Base-by-base conservation (phyloP, 805 yeast species). In the Yamadazyma ubonensis region DNA sequence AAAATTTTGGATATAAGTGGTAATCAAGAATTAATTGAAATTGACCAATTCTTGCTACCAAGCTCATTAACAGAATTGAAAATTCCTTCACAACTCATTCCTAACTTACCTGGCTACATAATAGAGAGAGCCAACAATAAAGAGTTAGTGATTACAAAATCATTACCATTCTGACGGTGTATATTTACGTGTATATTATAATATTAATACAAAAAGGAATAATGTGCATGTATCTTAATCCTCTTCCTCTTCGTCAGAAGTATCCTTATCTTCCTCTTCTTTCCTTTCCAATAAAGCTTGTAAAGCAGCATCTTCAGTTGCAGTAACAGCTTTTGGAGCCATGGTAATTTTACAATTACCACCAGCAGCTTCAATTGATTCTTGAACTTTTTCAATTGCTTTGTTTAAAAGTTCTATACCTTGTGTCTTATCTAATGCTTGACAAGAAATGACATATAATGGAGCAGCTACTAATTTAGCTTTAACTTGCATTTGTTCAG, bases 241-340 rank as follows among this genome's bases (percentile, higher is more conserved):
- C 38, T 65, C 67, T 20, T 67, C 72, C 44, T 82, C 93, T 51
- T 86, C 95, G 42, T 85, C 90, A 35, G 88, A 83, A 43, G 86
- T 89, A 55, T 83, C 82, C 61, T 82, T 80, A 59, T 86, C 90
- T 63, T 87, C 96, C 59, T 83, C 75, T 71, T 88, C 97, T 61
- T 88, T 86, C 61, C 86, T 79, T 70, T 91, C 97, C 79, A 93
- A 81, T 51, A 93, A 78, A 45, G 96, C 96, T 67, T 89, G 96
- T 59, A 93, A 79, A 70, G 90, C 97, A 45, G 96, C 98, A 65
- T 93, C 99, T 64, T 93, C 99, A 45, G 93, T 86, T 45, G 96
- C 98, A 42, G 97, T 89, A 51, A 93, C 98, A 30, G 98, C 97
- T 79, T 90, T 91, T 59, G 99, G 98, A 55, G 95, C 91, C 97